Evolutionary conservation across 1,284 basidiomycete species (phyloP).

Genomic region (Ceratobasidium theobromae): DNA sequence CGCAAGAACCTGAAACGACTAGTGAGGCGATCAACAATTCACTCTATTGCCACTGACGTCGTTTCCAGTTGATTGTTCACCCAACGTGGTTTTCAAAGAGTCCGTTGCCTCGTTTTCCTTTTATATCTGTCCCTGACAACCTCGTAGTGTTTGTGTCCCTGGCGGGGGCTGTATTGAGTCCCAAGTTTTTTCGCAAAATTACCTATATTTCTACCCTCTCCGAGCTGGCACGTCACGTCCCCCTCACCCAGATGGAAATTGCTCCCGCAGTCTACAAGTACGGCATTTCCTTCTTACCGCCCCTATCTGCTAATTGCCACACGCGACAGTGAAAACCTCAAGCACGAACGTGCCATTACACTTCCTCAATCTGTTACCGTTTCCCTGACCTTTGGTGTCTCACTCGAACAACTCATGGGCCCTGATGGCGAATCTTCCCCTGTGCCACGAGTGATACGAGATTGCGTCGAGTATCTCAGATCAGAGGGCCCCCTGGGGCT

Average conservation of each 20-base stretch:
- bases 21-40: slow-evolving; percentile 47
- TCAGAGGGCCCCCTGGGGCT: slow-evolving; percentile 47
- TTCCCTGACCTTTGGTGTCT: slow-evolving; percentile 67
- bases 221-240: slow-evolving; percentile 70
- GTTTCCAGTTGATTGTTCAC: slow-evolving; percentile 72
- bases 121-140: background rate
- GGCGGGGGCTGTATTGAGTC: slow-evolving; percentile 67
- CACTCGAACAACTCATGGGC: slow-evolving; percentile 79
- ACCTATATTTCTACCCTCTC: slow-evolving; percentile 72
- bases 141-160: slow-evolving; percentile 75
- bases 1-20: slow-evolving; percentile 83
- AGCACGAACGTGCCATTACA: slow-evolving; percentile 65
- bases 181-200: slow-evolving; percentile 86
- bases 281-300: slow-evolving; percentile 35
- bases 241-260: slow-evolving; percentile 81
- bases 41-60: slow-evolving; percentile 21
- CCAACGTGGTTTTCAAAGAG: slow-evolving; percentile 86
- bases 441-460: slow-evolving; percentile 74
- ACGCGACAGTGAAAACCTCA: slow-evolving; percentile 64
- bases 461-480: slow-evolving; percentile 70
- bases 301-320: slow-evolving; percentile 33
- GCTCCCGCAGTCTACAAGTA: slow-evolving; percentile 78
- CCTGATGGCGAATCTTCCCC: slow-evolving; percentile 75
- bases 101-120: slow-evolving; percentile 43
- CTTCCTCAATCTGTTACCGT: slow-evolving; percentile 61